Conservation (phyloP, 306 rosid genomes). For the Malus sieversii region DNA sequence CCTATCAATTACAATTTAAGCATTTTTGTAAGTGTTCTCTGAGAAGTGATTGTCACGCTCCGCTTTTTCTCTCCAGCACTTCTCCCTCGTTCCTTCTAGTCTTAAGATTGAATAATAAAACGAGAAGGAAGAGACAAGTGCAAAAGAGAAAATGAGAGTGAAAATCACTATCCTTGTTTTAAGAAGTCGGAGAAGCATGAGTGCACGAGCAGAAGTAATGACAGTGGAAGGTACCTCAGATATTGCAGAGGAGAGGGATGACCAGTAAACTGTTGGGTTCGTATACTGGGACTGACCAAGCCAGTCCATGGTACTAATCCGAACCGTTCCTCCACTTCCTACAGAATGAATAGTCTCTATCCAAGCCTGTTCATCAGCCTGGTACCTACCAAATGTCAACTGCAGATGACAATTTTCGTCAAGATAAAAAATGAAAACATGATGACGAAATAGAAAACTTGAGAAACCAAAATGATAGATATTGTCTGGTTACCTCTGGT, state of each 20-base stretch:
- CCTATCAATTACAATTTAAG: conserved; percentile 23
- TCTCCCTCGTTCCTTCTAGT: no score
- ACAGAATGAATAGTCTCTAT: conserved; percentile 76
- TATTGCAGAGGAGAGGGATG: conserved; percentile 79
- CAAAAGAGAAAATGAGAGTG: no score
- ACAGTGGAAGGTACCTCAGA: conserved; percentile 57
- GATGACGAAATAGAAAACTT: not conserved
- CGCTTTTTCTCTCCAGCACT: no score
- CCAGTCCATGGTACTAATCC: conserved; percentile 95
- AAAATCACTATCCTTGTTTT: no score
- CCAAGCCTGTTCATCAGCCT: conserved; percentile 92
- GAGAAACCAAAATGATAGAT: conserved; percentile 3
- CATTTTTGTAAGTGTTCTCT: no score
- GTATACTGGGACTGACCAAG: conserved; percentile 76
- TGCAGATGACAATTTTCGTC: conserved; percentile 33
- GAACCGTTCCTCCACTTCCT: conserved; percentile 37
- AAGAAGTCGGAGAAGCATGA: not conserved
- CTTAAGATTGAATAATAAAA: no score
- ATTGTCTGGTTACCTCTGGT: conserved; percentile 64
- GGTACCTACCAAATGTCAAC: conserved; percentile 73
- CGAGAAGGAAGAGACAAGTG: no score
- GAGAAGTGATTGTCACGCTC: no score
- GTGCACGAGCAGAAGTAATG: not conserved
- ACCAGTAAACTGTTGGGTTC: conserved; percentile 65
- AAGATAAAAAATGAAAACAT: not conserved